Base-by-base conservation (phyloP, 495 filamentous ascomycete genomes). In the Tirmania nivea region DNA sequence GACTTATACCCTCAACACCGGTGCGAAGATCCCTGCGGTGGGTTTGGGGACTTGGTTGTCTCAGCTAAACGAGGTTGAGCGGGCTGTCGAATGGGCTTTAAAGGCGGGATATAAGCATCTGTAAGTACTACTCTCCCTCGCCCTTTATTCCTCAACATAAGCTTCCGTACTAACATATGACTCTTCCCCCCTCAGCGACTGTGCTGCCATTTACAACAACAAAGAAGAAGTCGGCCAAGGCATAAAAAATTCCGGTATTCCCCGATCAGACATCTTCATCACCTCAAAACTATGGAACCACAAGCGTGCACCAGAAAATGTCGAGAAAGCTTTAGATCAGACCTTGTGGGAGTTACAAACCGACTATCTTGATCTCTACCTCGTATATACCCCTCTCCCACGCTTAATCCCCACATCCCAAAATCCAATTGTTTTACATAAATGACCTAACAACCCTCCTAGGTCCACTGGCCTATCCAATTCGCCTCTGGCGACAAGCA, bases 211-310 rank as follows among this genome's bases (percentile, higher is more conserved):
- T n/a, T 93, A 93, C 64, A 80, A 79, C 63, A 93, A 90, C 69
- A 87, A 93, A 68, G 68, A 76, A 54, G 84, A 86, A 60, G 84
- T 92, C 55, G 86, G 83, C 53, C 70, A 79, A 59, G 87, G 83
- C 51, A 86, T 92, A 60, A 73, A 72, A 57, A 81, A 84, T 57
- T 84, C 81, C 8, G 85, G 85, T 50, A 78, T 94, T 1, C 80
- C 84, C 31, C 78, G 86, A 36, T 73, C 78, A 36, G 71, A 92
- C 66, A 79, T 93, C 65, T 93, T 81, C 75, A 68, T 93, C 62
- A 90, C 86, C 48, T 90, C 84, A 61, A 94, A 94, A 73, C 75
- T 92, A 49, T 78, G 86, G 70, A 88, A 89, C 72, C 70, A 79
- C 55, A 83, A 77, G 74, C 85, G 89, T 68, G 73, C 79, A 52